These are phyloP conservation scores for Penicillium sp. DNA, from an alignment of 2,329 filamentous ascomycete genomes.

Conservation along the genomic window DNA sequence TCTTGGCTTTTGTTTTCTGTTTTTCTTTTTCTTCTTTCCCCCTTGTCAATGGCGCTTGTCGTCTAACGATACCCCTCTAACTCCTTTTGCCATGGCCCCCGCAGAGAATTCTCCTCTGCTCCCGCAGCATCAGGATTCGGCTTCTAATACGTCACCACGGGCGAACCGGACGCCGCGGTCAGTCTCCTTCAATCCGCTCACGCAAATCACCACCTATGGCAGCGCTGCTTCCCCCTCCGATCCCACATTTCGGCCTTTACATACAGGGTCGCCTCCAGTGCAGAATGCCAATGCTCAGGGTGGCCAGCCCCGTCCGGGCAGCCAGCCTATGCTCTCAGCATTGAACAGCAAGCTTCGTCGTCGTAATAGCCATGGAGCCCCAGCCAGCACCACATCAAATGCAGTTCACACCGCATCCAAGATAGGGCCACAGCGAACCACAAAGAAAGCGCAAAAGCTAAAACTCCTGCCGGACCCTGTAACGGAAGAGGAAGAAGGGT, in stretches of 20 bases:
- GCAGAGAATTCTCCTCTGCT: constrained; percentile 46
- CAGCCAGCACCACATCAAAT: constrained; percentile 44
- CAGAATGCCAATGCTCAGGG: constrained; percentile 30
- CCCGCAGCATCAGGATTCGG: constrained; percentile 33
- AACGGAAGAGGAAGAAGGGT: constrained; percentile 71
- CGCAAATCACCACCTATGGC: constrained; percentile 46
- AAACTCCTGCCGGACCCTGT: constrained; percentile 95
- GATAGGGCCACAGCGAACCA: constrained; percentile 90
- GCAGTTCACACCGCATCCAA: constrained; percentile 57
- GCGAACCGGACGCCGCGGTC: constrained; percentile 41
- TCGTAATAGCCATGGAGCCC: constrained; percentile 75
- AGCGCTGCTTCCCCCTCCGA: constrained; percentile 40
- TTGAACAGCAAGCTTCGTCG: constrained; percentile 85
- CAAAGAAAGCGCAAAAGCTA: constrained; percentile 92
- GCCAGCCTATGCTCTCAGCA: constrained; percentile 67
- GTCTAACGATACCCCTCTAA: constrained; percentile 11
- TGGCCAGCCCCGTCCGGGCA: constrained; percentile 30
- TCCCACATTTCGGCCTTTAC: constrained; percentile 43
- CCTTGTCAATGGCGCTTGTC: constrained; percentile 14
- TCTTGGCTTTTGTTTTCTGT: constrained; percentile 7
- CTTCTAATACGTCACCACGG: constrained; percentile 40
- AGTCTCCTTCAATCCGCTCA: constrained; percentile 50
- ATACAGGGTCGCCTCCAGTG: constrained; percentile 39
- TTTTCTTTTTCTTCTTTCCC: constrained; percentile 13
- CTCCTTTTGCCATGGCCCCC: constrained; percentile 33